Evolutionary conservation across 805 yeast genomes (phyloP).

Genomic region (Kluyveromyces nonfermentans): DNA sequence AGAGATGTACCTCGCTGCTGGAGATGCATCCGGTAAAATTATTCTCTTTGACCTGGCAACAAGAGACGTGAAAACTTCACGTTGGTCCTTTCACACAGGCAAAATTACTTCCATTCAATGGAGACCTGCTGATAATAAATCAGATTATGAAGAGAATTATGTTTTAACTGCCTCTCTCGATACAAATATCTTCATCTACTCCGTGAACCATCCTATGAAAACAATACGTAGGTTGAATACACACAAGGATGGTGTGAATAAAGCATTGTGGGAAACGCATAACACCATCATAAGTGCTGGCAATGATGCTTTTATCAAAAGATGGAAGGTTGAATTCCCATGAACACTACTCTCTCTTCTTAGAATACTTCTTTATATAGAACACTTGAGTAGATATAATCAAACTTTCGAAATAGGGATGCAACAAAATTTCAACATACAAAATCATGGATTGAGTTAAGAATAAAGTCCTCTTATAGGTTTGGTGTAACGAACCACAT

Average conservation of each 20-base stretch:
- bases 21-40: conserved; percentile 82
- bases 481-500: neutral
- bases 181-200: conserved; percentile 69
- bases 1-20: conserved; percentile 64
- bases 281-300: conserved; percentile 60
- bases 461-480: no score
- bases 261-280: conserved; percentile 56
- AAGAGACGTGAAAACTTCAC: conserved; percentile 55
- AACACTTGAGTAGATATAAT: no score
- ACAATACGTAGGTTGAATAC: conserved; percentile 67
- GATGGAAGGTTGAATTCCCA: conserved; percentile 42
- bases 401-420: no score
- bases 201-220: conserved; percentile 68
- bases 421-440: no score
- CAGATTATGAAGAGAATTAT: conserved; percentile 49
- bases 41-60: conserved; percentile 52
- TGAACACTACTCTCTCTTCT: neutral
- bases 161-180: conserved; percentile 79
- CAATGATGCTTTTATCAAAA: conserved; percentile 68
- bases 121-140: conserved; percentile 31
- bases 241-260: conserved; percentile 80
- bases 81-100: conserved; percentile 95
- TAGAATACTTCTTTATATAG: no score
- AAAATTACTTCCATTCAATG: conserved; percentile 69
- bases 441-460: no score